Conservation (phyloP, 768 basidiomycete species). For the Naganishia randhawae region DNA sequence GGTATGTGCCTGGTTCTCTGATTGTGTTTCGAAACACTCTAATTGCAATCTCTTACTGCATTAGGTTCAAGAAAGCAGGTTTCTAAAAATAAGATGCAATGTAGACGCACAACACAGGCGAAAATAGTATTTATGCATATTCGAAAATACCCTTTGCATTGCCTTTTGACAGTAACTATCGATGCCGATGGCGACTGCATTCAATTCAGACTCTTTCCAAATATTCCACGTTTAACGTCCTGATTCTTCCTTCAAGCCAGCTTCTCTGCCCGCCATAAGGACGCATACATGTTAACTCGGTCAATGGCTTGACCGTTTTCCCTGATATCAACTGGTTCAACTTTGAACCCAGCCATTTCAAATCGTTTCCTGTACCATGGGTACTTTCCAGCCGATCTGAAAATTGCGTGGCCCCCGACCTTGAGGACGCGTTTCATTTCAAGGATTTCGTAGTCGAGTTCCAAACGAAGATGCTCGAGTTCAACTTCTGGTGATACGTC, state of each 20-base stretch:
- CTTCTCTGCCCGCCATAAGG: conserved; percentile 21
- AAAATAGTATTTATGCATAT: background rate
- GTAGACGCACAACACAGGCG: background rate
- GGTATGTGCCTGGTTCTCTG: conserved; percentile 38
- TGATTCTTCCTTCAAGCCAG: conserved; percentile 4
- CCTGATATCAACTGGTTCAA: conserved; percentile 58
- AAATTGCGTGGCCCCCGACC: conserved; percentile 62
- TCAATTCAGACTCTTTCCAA: background rate
- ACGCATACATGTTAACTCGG: conserved; percentile 65
- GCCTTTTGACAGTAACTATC: background rate
- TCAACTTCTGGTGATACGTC: conserved; percentile 57
- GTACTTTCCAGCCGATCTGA: conserved; percentile 62
- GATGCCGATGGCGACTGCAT: background rate
- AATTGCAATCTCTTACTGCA: no score
- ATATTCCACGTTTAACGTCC: background rate
- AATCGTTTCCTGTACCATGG: conserved; percentile 68
- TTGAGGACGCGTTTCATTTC: conserved; percentile 61
- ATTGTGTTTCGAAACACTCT: background rate
- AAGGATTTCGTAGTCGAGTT: conserved; percentile 58
- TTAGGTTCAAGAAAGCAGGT: conserved; percentile 6
- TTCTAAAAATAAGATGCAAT: background rate
- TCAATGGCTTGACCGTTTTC: conserved; percentile 60
- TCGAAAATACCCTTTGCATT: background rate
- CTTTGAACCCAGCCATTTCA: conserved; percentile 57
- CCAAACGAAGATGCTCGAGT: conserved; percentile 49